Evolutionary conservation across 352 stramenopile species (phyloP).

Genomic region (Phytophthora idaei): DNA sequence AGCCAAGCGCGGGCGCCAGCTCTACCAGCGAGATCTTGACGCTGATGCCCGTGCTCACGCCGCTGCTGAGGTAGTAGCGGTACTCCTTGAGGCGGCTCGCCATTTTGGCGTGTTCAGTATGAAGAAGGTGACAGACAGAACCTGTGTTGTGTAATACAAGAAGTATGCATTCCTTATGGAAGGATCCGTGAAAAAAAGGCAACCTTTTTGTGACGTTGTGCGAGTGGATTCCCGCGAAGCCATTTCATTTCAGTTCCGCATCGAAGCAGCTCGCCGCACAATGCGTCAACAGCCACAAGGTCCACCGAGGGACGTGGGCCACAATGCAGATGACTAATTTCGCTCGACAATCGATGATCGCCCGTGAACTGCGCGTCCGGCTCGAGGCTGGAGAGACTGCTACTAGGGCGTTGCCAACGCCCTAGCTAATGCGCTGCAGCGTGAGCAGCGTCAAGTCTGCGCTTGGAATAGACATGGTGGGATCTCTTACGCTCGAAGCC

Average conservation of each 20-base stretch:
- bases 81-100: slow-evolving; percentile 85
- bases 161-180: neutral
- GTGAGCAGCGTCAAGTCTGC: slow-evolving; percentile 2
- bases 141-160: neutral
- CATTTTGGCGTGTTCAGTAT: slow-evolving; percentile 23
- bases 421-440: slow-evolving; percentile 5
- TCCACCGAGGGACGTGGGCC: slow-evolving; percentile 2
- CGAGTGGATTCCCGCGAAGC: slow-evolving; percentile 21
- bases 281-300: slow-evolving; percentile 15
- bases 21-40: slow-evolving; percentile 85
- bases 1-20: slow-evolving; percentile 58
- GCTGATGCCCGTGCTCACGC: slow-evolving; percentile 78
- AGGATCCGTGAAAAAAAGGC: neutral
- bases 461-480: neutral
- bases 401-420: slow-evolving; percentile 2
- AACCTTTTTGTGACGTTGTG: slow-evolving; percentile 13
- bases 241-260: slow-evolving; percentile 14
- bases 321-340: slow-evolving; percentile 10
- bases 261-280: slow-evolving; percentile 5
- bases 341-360: slow-evolving; percentile 11
- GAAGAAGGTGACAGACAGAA: neutral
- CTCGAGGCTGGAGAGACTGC: neutral
- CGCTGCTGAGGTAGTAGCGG: slow-evolving; percentile 89
- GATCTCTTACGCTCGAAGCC: neutral
- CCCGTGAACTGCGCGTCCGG: neutral